A percentile compares a stretch with the other conserved stretches of the same genome.
phyloP scores from a whole-genome alignment of 2,329 filamentous ascomycete species.

The Clonostachys rhizophaga region DNA sequence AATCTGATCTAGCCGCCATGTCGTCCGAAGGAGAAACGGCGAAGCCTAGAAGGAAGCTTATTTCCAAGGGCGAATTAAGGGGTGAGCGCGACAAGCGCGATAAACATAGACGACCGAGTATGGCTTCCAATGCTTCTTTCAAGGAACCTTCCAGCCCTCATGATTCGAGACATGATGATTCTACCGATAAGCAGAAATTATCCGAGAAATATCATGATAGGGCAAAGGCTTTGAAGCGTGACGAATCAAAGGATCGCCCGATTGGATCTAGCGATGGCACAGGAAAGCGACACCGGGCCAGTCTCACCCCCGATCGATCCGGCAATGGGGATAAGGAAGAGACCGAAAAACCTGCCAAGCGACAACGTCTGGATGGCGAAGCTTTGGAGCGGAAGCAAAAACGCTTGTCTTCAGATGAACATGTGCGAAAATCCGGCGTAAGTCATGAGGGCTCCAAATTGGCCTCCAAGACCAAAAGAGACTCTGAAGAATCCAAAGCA shows the following conservation, averaged over 20 bases:
- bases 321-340: conserved; percentile 48
- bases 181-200: conserved; percentile 37
- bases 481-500: conserved; percentile 35
- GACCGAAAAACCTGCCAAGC: conserved; percentile 45
- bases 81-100: conserved; percentile 55
- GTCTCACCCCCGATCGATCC: conserved; percentile 51
- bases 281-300: conserved; percentile 54
- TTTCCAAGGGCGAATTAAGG: conserved; percentile 59
- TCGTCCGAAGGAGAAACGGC: conserved; percentile 53
- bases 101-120: conserved; percentile 52
- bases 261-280: conserved; percentile 44
- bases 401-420: conserved; percentile 39
- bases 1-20: conserved; percentile 45
- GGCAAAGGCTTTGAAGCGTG: conserved; percentile 56
- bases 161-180: conserved; percentile 44
- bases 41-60: conserved; percentile 58
- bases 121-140: conserved; percentile 49
- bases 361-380: conserved; percentile 52
- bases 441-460: conserved; percentile 1
- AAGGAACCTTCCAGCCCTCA: conserved; percentile 49
- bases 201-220: conserved; percentile 55
- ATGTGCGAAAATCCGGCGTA: conserved; percentile 29
- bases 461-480: conserved; percentile 14
- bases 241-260: conserved; percentile 53
- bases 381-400: conserved; percentile 42